Evolutionary conservation across 192 early-diverging fungal species (phyloP).

Genomic region (Entomortierella parvispora): DNA sequence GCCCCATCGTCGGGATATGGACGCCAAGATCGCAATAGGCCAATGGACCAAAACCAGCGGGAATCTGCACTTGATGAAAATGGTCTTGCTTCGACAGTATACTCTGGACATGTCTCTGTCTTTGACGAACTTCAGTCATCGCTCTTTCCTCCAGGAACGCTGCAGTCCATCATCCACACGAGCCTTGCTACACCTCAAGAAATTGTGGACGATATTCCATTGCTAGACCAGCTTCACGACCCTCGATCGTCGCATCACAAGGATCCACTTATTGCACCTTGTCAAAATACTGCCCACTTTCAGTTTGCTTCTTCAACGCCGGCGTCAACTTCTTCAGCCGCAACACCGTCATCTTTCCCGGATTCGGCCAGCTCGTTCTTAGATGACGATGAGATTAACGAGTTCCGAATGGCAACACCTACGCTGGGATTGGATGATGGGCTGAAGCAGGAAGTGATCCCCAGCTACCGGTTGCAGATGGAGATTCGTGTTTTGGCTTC

Average conservation of each 20-base stretch:
- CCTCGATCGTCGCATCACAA: not conserved
- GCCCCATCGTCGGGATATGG: no score
- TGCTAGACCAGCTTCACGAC: constrained; percentile 38
- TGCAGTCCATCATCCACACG: constrained; percentile 33
- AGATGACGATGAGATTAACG: constrained; percentile 29
- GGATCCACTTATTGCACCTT: constrained; percentile 32
- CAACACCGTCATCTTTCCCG: not conserved
- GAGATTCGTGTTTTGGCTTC: constrained; percentile 46
- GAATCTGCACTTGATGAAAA: no score
- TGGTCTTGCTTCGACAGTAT: not conserved
- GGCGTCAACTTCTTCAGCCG: not conserved
- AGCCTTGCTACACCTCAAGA: constrained; percentile 33
- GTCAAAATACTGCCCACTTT: constrained; percentile 11
- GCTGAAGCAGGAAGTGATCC: constrained; percentile 42
- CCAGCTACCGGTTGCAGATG: constrained; percentile 26
- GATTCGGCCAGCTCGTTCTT: constrained; percentile 18
- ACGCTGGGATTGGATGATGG: constrained; percentile 40
- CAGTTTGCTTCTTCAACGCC: not conserved
- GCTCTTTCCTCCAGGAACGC: constrained; percentile 47
- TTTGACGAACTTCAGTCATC: constrained; percentile 52
- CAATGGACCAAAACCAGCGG: no score
- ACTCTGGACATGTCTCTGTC: constrained; percentile 2
- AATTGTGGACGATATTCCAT: constrained; percentile 38
- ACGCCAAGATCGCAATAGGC: no score
- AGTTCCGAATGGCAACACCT: constrained; percentile 20